Evolutionary conservation across 2,329 filamentous ascomycete species (phyloP).

Genomic region (Stylonectria norvegica): DNA sequence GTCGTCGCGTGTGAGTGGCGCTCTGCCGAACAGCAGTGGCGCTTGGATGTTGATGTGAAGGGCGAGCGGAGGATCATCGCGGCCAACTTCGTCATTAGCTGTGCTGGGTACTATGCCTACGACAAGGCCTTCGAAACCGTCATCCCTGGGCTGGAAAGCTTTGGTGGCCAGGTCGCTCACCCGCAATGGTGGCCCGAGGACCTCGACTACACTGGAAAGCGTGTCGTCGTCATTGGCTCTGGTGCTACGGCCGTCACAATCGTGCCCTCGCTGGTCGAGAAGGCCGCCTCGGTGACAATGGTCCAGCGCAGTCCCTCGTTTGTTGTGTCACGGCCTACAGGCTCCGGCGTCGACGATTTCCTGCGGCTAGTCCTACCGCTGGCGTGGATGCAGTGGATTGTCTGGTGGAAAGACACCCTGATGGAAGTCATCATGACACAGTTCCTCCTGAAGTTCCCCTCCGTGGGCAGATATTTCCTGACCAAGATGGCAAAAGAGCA

Average conservation of each 20-base stretch:
- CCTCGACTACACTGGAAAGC: conserved; percentile 63
- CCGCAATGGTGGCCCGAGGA: conserved; percentile 75
- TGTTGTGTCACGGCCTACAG: conserved; percentile 53
- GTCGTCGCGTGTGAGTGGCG: conserved; percentile 52
- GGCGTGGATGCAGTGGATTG: conserved; percentile 43
- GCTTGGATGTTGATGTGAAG: conserved; percentile 40
- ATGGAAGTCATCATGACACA: conserved; percentile 41
- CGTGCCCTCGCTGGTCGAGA: conserved; percentile 64
- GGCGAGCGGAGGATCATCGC: conserved; percentile 27
- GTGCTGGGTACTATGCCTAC: conserved; percentile 71
- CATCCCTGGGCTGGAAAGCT: conserved; percentile 66
- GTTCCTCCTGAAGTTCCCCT: conserved; percentile 27
- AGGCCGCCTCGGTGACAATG: conserved; percentile 68
- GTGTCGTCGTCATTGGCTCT: conserved; percentile 68
- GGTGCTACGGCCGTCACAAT: conserved; percentile 80
- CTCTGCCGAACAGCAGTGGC: conserved; percentile 54
- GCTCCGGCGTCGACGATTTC: conserved; percentile 34
- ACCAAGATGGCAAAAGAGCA: conserved; percentile 41
- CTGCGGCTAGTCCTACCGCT: conserved; percentile 45
- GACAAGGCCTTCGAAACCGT: conserved; percentile 54
- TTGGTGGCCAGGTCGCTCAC: conserved; percentile 62
- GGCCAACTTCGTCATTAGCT: conserved; percentile 56
- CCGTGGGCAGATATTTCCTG: conserved; percentile 31
- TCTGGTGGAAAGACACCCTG: conserved; percentile 49
- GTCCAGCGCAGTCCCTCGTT: conserved; percentile 76